These are phyloP conservation scores for Dothistroma septosporum DNA, from an alignment of 2,329 filamentous ascomycete species.

Conservation along the genomic window DNA sequence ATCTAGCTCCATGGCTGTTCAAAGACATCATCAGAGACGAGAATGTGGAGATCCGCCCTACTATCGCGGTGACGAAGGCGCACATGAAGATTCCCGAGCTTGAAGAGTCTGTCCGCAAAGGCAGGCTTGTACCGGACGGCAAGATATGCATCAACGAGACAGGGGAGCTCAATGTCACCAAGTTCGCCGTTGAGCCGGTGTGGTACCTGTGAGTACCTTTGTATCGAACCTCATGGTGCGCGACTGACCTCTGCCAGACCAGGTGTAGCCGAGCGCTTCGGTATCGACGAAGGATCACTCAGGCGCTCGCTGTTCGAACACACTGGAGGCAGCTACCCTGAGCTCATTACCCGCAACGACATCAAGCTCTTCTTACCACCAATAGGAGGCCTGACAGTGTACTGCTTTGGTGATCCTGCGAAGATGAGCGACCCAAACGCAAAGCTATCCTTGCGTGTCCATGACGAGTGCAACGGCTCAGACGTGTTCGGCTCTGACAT, in stretches of 20 bases:
- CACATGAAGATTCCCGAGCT: constrained; percentile 97
- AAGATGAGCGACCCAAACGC: constrained; percentile 87
- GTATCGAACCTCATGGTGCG: too few species aligned
- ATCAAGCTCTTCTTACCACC: constrained; percentile 95
- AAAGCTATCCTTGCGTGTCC: constrained; percentile 77
- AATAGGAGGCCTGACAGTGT: constrained; percentile 92
- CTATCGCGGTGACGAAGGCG: constrained; percentile 80
- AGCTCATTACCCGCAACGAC: constrained; percentile 89
- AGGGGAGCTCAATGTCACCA: constrained; percentile 89
- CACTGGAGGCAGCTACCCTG: constrained; percentile 92
- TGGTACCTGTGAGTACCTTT: constrained; percentile 40
- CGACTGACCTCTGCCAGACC: constrained; percentile 24
- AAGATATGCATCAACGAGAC: constrained; percentile 82
- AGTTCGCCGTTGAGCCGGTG: constrained; percentile 92
- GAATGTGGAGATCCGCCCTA: constrained; percentile 65
- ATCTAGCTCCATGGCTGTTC: constrained; percentile 79
- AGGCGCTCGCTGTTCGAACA: constrained; percentile 88
- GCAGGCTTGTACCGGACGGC: constrained; percentile 73
- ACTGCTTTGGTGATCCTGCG: constrained; percentile 91
- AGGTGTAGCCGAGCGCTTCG: constrained; percentile 79
- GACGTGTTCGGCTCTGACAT: constrained; percentile 98
- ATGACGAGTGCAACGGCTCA: constrained; percentile 88
- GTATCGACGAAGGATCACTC: constrained; percentile 86
- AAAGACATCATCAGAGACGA: constrained; percentile 73
- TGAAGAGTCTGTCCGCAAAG: constrained; percentile 76